Evolutionary conservation across 257 asterid genomes (phyloP), one percentile per base, ranked within the genome.

Genomic region (Coffea eugenioides): DNA sequence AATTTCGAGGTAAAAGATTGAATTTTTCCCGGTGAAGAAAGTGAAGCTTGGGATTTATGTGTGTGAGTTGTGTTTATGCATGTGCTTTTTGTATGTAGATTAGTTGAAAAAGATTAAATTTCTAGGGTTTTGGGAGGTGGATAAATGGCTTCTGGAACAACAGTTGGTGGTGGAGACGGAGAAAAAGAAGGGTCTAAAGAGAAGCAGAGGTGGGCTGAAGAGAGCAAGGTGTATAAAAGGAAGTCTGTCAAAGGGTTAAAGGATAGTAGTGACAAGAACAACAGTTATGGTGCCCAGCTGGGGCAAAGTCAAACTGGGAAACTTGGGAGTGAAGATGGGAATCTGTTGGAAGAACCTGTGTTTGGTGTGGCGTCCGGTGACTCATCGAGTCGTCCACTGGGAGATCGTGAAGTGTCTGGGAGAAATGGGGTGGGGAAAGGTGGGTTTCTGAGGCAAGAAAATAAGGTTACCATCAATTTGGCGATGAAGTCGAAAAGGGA

Each of bases 161-260:
- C 88, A 86, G 62, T 85, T 85, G 89, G 91, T 36, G 91, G 86
- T 78, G 97, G 90, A 80, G 82, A 78, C 62, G 90, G 87, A 79
- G 96, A 89, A 84, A 82, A 83, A 75, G 93, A 88, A 69, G 93
- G 88, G 73, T 88, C 91, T 25, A 82, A 87, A 62, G 95, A 91
- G 76, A 86, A 81, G 41, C 89, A 84, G 56, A 88, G 79, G 83
- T 69, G 83, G 84, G 82, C 78, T 39, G 97, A 89, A 36, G 97
- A 90, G 75, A 88, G 90, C 79, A 92, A 90, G 82, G 97, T 93
- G 49, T 90, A 92, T 75, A 80, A 89, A 66, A 89, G 96, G 82
- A 89, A 92, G 81, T 84, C 93, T 64, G 85, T 88, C 70, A 88
- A 89, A 82, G 93, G 92, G 84, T 83, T 80, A 71, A 85, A 90